Percentiles rank a stretch among this genome's conserved stretches.
These are phyloP conservation scores for Trichoderma polysporum DNA, from an alignment of 2,329 filamentous ascomycete genomes.

Conservation along the genomic window DNA sequence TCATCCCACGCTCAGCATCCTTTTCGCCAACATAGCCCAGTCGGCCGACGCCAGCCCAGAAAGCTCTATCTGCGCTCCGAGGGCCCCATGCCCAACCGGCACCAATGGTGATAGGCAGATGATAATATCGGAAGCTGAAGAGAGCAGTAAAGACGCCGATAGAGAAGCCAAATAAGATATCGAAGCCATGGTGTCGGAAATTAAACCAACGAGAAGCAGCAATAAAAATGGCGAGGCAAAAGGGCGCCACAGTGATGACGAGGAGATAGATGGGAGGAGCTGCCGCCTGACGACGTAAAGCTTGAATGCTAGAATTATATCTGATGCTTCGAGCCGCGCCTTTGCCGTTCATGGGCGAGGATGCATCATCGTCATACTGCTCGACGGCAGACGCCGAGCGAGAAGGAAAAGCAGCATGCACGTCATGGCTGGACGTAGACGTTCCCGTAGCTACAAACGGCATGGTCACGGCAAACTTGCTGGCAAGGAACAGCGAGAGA, in stretches of 20 bases:
- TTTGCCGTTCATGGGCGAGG: slow-evolving; percentile 30
- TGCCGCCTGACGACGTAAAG: slow-evolving; percentile 67
- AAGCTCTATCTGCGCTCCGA: slow-evolving; percentile 69
- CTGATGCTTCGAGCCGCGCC: slow-evolving; percentile 25
- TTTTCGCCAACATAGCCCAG: slow-evolving; percentile 54
- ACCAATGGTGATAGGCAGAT: slow-evolving; percentile 70
- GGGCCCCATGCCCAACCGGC: slow-evolving; percentile 90
- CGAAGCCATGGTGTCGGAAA: slow-evolving; percentile 88
- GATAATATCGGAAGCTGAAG: slow-evolving; percentile 81
- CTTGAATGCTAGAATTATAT: slow-evolving; percentile 37
- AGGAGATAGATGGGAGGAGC: slow-evolving; percentile 80
- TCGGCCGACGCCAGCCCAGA: slow-evolving; percentile 71
- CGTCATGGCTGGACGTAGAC: slow-evolving; percentile 43
- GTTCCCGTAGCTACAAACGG: slow-evolving; percentile 61
- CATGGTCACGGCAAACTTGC: slow-evolving; percentile 73
- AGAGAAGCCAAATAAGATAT: slow-evolving; percentile 80
- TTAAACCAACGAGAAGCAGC: slow-evolving; percentile 84
- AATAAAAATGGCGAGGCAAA: slow-evolving; percentile 76
- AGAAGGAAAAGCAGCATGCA: slow-evolving; percentile 71
- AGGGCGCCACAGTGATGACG: slow-evolving; percentile 66
- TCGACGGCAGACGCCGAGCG: slow-evolving; percentile 52
- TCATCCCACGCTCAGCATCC: slow-evolving; percentile 26
- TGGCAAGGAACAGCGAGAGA: slow-evolving; percentile 81
- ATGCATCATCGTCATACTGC: slow-evolving; percentile 34
- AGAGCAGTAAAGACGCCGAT: slow-evolving; percentile 72